Base-by-base conservation (phyloP, 371 early-diverging fungal genomes). In the Blastocladiella emersonii region DNA sequence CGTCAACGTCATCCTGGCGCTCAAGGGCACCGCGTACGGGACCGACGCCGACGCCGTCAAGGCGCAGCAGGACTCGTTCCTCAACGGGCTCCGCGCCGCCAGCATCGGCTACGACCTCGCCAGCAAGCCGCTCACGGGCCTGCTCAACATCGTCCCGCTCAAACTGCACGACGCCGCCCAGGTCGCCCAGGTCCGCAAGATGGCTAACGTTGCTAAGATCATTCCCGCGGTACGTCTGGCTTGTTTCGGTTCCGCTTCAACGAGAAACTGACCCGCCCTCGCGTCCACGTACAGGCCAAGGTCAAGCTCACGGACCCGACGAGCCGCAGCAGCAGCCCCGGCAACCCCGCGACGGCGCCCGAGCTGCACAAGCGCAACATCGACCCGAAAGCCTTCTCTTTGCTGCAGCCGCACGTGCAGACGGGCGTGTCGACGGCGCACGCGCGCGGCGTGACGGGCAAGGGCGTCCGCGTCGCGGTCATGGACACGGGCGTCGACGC, bases 401-500 rank as follows among this genome's bases (percentile, higher is more conserved):
- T 48, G 5, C 8, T 48, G 48, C n/a, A 23, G 43, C 41, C 53
- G 34, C 64, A 67, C 45, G 35, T 15, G 34, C 25, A 34, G 49
- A 66, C 63, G 44, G 73, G 73, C 27, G 70, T 72, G 30, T n/a
- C 48, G 34, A 64, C 56, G 1, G 63, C 41, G 21, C 68, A 68
- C 12, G 56, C 60, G 17, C 23, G 34, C 25, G 69, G 69, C 0
- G 37, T 66, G 57, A 65, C 64, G 43, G 76, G 76, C 30, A 65
- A 66, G 57, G 73, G 73, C 37, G 64, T 70, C 61, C 67, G 66
- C 48, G 66, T 75, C 36, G 73, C 63, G 30, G 55, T 75, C 44
- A 61, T 72, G 37, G 74, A 76, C 71, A 67, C 68, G 3, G 76
- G 76, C 15, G 65, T 74, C 23, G 69, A 71, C 67, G 70, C 68